A percentile compares a stretch with the other conserved stretches of the same genome.
These are phyloP conservation scores for Coccomyxa sp. DNA, from an alignment of 139 green algal species.

Conservation along the genomic window DNA sequence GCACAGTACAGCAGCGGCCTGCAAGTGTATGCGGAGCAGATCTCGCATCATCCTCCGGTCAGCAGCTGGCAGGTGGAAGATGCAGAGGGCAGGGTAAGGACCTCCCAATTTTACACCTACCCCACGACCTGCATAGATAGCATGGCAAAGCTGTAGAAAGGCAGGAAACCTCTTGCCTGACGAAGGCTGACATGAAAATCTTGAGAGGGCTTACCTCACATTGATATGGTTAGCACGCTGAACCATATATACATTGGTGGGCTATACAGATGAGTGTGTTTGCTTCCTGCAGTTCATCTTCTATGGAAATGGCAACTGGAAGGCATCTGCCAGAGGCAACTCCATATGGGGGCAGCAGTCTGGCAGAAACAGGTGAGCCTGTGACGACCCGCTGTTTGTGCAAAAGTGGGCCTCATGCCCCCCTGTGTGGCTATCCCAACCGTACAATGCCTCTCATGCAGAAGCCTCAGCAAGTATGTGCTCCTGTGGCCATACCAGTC, in stretches of 20 bases:
- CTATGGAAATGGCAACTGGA: constrained; percentile 53
- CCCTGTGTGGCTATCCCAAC: too few relatives aligned
- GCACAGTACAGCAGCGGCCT: constrained; percentile 32
- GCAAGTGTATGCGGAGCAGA: constrained; percentile 57
- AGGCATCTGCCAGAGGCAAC: constrained; percentile 50
- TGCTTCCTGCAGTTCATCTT: constrained; percentile 38
- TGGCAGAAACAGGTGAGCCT: constrained; percentile 24
- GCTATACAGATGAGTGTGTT: too few relatives aligned
- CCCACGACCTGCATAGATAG: neutral
- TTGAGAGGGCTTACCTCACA: too few relatives aligned
- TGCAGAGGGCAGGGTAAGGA: constrained; percentile 14
- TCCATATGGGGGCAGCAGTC: constrained; percentile 47
- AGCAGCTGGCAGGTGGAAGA: constrained; percentile 54
- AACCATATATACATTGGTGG: too few relatives aligned
- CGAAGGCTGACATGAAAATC: too few relatives aligned
- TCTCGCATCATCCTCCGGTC: constrained; percentile 62
- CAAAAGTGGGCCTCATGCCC: neutral
- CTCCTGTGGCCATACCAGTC: too few relatives aligned
- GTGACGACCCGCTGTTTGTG: neutral
- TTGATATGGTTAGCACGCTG: too few relatives aligned
- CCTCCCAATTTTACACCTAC: neutral
- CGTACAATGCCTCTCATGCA: too few relatives aligned
- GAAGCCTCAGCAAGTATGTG: too few relatives aligned
- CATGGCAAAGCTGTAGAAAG: neutral
- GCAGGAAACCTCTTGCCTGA: neutral